Evolutionary conservation across 2,329 filamentous ascomycete genomes (phyloP), one percentile per base, ranked within the genome.

Genomic region (Aspergillus neoniger): DNA sequence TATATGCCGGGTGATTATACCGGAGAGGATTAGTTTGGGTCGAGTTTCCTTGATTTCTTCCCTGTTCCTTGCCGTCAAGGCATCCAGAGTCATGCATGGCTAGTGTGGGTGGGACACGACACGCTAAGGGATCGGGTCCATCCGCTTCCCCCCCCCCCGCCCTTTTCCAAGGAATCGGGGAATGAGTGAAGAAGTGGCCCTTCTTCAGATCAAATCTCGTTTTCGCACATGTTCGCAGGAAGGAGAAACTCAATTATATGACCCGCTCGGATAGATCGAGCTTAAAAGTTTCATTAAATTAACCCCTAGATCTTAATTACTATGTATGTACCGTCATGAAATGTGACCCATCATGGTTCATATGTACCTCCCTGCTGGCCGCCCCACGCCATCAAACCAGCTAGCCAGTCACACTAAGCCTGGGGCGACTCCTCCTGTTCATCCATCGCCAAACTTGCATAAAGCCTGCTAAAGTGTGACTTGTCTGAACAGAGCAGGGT

Each of bases 401-500:
- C 19, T 36, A 36, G 32, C 41, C 17, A 44, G 8, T 23, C 41
- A 10, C 41, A 23, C 41, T 23, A 44, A 36, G 38, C 12, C 7
- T 30, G 28, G 50, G 21, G n/a, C 15, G 21, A 44, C 23, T 44
- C 52, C n/a, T 43, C 52, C 9, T 44, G 38, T 19, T 71, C 70
- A 28, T 72, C 70, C 17, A 51, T 56, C 52, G 61, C 58, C 4
- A 63, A 60, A 36, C 68, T 72, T 4, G 70, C 67, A 61, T 76
- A 79, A 43, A 75, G 62, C 58, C 68, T 71, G 61, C 69, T 72
- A 53, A 79, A 79, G 32, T 72, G 69, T 23, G 77, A 78, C 58
- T 73, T 69, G 14, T 68, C 65, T 4, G 68, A 69, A 0, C 66
- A 65, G 3, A 79, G 83, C 17, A 76, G 63, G 4, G 63, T 64